A percentile compares a stretch with the other conserved stretches of the same genome.
These are phyloP conservation scores for Dichomitus squalens DNA, from an alignment of 1,284 basidiomycete species.

Conservation along the genomic window DNA sequence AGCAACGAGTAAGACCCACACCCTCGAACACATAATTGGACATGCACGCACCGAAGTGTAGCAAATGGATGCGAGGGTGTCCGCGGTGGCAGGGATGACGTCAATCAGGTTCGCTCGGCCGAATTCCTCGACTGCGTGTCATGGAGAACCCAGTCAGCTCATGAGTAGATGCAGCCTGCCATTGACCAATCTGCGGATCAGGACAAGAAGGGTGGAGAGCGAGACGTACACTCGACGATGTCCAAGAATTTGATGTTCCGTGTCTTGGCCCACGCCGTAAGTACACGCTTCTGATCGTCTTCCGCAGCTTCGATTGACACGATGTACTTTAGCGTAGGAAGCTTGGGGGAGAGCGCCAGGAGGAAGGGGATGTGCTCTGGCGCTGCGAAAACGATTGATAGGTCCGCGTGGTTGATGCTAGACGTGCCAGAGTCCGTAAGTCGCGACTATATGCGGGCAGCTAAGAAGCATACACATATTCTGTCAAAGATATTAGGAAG, in stretches of 20 bases:
- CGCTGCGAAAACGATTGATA: slow-evolving; percentile 78
- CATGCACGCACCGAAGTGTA: slow-evolving; percentile 76
- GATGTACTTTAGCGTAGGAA: slow-evolving; percentile 74
- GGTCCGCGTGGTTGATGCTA: slow-evolving; percentile 84
- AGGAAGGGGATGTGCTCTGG: slow-evolving; percentile 76
- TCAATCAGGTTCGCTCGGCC: slow-evolving; percentile 66
- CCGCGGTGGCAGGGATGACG: slow-evolving; percentile 57
- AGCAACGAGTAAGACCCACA: background rate
- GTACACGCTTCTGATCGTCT: slow-evolving; percentile 56
- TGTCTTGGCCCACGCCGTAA: slow-evolving; percentile 74
- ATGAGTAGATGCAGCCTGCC: too few species aligned
- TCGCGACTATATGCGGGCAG: background rate
- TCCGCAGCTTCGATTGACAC: slow-evolving; percentile 78
- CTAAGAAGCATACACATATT: slow-evolving; percentile 67
- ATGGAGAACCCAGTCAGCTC: background rate
- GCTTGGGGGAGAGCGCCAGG: slow-evolving; percentile 65
- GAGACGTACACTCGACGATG: slow-evolving; percentile 62
- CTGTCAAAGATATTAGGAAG: slow-evolving; percentile 37
- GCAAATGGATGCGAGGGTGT: slow-evolving; percentile 78
- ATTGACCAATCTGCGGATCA: too few species aligned
- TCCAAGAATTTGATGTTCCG: slow-evolving; percentile 67
- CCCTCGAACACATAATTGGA: background rate
- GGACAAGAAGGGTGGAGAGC: background rate
- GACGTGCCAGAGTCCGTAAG: slow-evolving; percentile 22
- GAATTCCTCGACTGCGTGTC: slow-evolving; percentile 60